phyloP scores from a whole-genome alignment of 495 filamentous ascomycete species.

The Xanthoparmelia taractica region DNA sequence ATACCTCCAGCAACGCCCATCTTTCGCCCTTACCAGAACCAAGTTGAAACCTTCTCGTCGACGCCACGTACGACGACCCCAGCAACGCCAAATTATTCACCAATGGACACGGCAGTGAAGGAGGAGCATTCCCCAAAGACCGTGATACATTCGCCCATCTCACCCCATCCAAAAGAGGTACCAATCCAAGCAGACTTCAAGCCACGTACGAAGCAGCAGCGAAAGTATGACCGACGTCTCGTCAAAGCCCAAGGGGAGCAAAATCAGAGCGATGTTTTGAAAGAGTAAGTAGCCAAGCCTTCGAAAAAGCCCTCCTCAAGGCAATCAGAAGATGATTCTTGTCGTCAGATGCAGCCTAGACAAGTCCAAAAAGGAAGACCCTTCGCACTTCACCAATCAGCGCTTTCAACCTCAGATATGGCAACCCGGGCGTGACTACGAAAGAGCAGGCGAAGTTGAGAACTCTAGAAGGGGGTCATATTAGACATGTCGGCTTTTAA shows the following conservation, averaged over 20 bases:
- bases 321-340: constrained; percentile 41
- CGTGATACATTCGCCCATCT: constrained; percentile 15
- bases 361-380: constrained; percentile 48
- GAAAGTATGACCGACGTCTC: background rate
- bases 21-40: background rate
- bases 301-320: constrained; percentile 17
- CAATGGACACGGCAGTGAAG: background rate
- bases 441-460: background rate
- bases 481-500: background rate
- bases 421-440: constrained; percentile 26
- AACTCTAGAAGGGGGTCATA: constrained; percentile 7
- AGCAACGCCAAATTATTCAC: constrained; percentile 1
- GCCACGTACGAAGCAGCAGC: background rate
- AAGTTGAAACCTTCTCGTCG: background rate
- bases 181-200: constrained; percentile 26
- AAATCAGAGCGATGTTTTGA: background rate
- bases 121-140: constrained; percentile 2
- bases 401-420: constrained; percentile 71
- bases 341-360: constrained; percentile 54
- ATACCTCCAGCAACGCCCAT: background rate
- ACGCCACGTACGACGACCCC: constrained; percentile 9
- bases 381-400: constrained; percentile 73
- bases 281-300: constrained; percentile 11
- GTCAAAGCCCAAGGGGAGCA: background rate
- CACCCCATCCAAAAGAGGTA: constrained; percentile 27